Conservation (phyloP, 352 stramenopile species). For the Pythium folliculosum region DNA sequence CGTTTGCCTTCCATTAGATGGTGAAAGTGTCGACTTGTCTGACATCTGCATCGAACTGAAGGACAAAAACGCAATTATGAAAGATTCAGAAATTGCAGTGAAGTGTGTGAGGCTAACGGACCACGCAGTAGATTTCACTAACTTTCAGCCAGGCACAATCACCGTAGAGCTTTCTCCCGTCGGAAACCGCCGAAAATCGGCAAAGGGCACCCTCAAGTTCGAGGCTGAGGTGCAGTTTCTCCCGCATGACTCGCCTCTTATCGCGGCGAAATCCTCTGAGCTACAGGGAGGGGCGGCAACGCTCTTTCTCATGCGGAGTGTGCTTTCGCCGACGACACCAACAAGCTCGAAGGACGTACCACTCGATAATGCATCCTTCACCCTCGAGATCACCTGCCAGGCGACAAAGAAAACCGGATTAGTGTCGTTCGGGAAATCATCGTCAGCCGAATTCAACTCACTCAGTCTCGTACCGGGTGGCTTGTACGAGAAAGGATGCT, state of each 20-base stretch:
- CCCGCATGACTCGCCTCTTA: conserved; percentile 21
- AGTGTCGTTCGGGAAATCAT: conserved; percentile 28
- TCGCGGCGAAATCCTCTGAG: conserved; percentile 12
- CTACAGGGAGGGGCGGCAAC: conserved; percentile 30
- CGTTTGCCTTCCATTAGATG: conserved; percentile 17
- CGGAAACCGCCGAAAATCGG: conserved; percentile 2
- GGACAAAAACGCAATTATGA: conserved; percentile 52
- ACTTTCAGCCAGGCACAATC: neutral
- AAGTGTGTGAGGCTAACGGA: conserved; percentile 23
- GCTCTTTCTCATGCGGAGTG: conserved; percentile 31
- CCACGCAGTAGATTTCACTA: neutral
- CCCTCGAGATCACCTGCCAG: conserved; percentile 25
- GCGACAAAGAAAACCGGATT: conserved; percentile 34
- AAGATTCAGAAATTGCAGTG: conserved; percentile 35
- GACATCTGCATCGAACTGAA: conserved; percentile 36
- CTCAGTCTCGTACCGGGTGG: neutral
- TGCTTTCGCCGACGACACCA: conserved; percentile 8
- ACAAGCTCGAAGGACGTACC: conserved; percentile 10
- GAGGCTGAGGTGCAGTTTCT: conserved; percentile 29
- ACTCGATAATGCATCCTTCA: neutral
- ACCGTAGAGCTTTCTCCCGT: conserved; percentile 7
- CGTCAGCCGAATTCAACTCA: conserved; percentile 16
- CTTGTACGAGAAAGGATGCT: conserved; percentile 1
- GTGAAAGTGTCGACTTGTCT: neutral
- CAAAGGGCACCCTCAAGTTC: conserved; percentile 18